These are phyloP conservation scores for Kazachstania bromeliacearum DNA, from an alignment of 805 yeast species.

Conservation along the genomic window DNA sequence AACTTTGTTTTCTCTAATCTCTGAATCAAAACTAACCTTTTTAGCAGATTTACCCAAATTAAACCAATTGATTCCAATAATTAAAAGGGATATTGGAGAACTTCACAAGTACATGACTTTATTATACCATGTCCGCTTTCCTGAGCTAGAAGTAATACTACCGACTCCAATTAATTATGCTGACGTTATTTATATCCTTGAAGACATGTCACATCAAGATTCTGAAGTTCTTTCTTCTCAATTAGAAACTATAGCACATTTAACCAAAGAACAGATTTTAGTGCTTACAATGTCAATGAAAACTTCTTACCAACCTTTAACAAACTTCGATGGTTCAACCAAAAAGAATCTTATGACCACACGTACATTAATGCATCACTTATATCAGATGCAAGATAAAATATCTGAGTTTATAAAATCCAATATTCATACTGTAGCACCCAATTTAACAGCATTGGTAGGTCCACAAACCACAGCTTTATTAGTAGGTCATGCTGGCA, in stretches of 20 bases:
- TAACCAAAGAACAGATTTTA: constrained; percentile 58
- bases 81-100: constrained; percentile 44
- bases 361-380: constrained; percentile 33
- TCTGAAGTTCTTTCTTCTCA: constrained; percentile 15
- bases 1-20: neutral
- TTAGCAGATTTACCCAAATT: constrained; percentile 36
- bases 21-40: neutral
- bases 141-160: constrained; percentile 59
- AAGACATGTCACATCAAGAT: constrained; percentile 33
- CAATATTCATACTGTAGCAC: constrained; percentile 56
- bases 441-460: constrained; percentile 64
- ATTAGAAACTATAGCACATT: constrained; percentile 29
- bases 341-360: constrained; percentile 34
- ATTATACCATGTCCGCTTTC: constrained; percentile 52
- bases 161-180: constrained; percentile 56
- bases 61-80: constrained; percentile 45
- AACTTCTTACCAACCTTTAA: constrained; percentile 32
- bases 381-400: constrained; percentile 35
- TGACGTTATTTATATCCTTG: constrained; percentile 39
- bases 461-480: constrained; percentile 70
- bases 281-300: constrained; percentile 68
- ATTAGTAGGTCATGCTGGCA: constrained; percentile 59
- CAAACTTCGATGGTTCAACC: constrained; percentile 26
- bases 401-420: constrained; percentile 48
- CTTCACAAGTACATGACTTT: constrained; percentile 42